These are phyloP conservation scores for Lasiodiplodia theobromae DNA, from an alignment of 2,329 filamentous ascomycete genomes.

Conservation along the genomic window DNA sequence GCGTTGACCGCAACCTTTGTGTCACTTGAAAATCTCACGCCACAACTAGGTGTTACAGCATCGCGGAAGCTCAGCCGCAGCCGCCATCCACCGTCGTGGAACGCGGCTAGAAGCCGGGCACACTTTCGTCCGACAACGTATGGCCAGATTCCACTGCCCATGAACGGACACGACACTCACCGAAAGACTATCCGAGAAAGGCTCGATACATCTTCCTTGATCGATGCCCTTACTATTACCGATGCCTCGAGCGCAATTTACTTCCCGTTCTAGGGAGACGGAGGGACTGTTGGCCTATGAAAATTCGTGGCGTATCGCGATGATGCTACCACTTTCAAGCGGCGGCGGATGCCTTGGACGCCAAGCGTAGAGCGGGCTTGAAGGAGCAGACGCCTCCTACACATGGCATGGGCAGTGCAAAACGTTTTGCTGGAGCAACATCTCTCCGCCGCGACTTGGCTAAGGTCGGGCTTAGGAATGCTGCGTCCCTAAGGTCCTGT, in stretches of 20 bases:
- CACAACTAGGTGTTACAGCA: not conserved
- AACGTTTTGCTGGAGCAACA: not conserved
- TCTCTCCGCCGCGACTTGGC: constrained; percentile 1
- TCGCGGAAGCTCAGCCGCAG: not conserved
- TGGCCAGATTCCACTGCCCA: not conserved
- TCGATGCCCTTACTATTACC: not conserved
- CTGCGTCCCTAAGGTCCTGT: not conserved
- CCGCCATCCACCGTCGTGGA: not conserved
- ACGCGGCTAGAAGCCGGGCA: not conserved
- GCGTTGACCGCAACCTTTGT: too few species aligned
- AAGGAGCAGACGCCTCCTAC: not conserved
- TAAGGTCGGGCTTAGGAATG: not conserved
- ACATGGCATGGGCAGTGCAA: not conserved
- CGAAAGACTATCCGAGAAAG: not conserved
- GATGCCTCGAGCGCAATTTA: not conserved
- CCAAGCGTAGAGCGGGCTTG: not conserved
- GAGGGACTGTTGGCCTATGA: not conserved
- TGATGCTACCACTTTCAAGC: not conserved
- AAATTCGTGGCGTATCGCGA: not conserved
- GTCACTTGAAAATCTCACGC: not conserved
- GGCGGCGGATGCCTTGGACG: not conserved
- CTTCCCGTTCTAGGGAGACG: not conserved
- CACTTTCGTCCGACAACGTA: not conserved
- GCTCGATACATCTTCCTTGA: not conserved
- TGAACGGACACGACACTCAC: not conserved